A percentile compares a stretch with the other conserved stretches of the same genome.
Evolutionary conservation across 768 basidiomycete genomes (phyloP).

Genomic region (Xerocomus potaroensis): DNA sequence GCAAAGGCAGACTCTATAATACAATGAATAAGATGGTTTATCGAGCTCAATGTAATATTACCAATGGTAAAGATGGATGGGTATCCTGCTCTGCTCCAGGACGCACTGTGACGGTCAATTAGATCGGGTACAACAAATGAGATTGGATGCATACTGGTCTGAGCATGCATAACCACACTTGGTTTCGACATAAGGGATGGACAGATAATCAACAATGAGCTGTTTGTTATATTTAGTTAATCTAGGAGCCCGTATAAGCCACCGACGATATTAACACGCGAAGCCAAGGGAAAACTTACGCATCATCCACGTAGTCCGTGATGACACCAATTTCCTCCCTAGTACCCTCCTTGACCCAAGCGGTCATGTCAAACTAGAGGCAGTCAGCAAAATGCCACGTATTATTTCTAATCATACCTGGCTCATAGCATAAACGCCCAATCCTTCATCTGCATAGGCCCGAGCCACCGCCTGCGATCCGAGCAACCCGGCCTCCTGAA

Average conservation of each 20-base stretch:
- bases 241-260: conserved; percentile 45
- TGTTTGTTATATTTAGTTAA: conserved; percentile 78
- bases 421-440: conserved; percentile 29
- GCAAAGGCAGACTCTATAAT: conserved; percentile 60
- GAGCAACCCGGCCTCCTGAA: conserved; percentile 71
- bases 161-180: conserved; percentile 93
- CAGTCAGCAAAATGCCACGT: conserved; percentile 19
- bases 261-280: too few relatives aligned
- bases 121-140: conserved; percentile 20
- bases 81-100: conserved; percentile 84
- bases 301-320: conserved; percentile 72
- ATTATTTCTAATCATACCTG: conserved; percentile 18
- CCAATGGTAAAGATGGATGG: conserved; percentile 79
- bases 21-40: background rate
- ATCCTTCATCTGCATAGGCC: conserved; percentile 48
- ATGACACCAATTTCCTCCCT: conserved; percentile 80
- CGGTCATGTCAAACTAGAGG: conserved; percentile 84
- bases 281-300: conserved; percentile 38
- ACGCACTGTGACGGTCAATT: conserved; percentile 45
- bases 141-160: conserved; percentile 63
- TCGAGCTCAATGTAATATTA: conserved; percentile 3
- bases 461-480: conserved; percentile 88
- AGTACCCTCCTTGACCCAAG: conserved; percentile 85
- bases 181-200: conserved; percentile 79
- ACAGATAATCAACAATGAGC: conserved; percentile 70